Conservation (phyloP, 805 yeast genomes). For the Kockiozyma suomiensis region DNA sequence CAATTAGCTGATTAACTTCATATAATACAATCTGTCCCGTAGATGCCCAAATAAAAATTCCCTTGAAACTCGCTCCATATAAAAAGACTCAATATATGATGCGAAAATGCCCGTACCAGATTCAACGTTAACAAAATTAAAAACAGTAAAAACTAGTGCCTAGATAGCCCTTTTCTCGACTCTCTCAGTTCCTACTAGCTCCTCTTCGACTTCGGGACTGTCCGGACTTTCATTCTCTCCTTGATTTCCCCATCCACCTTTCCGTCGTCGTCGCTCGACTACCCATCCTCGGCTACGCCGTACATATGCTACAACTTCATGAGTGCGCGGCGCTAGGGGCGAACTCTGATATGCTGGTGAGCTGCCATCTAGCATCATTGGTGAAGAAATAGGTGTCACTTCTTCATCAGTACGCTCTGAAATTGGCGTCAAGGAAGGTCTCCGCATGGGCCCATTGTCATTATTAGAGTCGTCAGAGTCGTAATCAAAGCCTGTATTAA, state of each 20-base stretch:
- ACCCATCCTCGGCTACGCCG: slow-evolving; percentile 32
- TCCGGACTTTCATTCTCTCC: slow-evolving; percentile 1
- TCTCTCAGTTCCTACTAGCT: slow-evolving; percentile 21
- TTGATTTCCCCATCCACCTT: slow-evolving; percentile 10
- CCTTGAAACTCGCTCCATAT: neutral
- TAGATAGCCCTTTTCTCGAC: slow-evolving; percentile 22
- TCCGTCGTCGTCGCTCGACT: slow-evolving; percentile 30
- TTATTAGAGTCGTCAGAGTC: slow-evolving; percentile 3
- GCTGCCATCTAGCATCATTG: neutral
- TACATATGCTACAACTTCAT: slow-evolving; percentile 32
- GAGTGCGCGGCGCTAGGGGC: slow-evolving; percentile 6
- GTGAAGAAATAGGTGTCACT: slow-evolving; percentile 3
- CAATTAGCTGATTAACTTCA: neutral
- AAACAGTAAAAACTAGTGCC: neutral
- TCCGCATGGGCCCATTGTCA: slow-evolving; percentile 1
- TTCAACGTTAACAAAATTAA: neutral
- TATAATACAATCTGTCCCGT: neutral
- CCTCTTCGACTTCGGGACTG: slow-evolving; percentile 14
- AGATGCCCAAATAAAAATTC: neutral
- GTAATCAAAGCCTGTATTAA: slow-evolving; percentile 12
- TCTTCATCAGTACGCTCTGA: slow-evolving; percentile 23
- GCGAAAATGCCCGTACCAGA: neutral
- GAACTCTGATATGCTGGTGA: neutral
- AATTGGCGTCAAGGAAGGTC: slow-evolving; percentile 24
- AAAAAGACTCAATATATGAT: neutral